These are phyloP conservation scores for Carex littledalei DNA, from an alignment of 176 grass and related monocot species.

Conservation along the genomic window DNA sequence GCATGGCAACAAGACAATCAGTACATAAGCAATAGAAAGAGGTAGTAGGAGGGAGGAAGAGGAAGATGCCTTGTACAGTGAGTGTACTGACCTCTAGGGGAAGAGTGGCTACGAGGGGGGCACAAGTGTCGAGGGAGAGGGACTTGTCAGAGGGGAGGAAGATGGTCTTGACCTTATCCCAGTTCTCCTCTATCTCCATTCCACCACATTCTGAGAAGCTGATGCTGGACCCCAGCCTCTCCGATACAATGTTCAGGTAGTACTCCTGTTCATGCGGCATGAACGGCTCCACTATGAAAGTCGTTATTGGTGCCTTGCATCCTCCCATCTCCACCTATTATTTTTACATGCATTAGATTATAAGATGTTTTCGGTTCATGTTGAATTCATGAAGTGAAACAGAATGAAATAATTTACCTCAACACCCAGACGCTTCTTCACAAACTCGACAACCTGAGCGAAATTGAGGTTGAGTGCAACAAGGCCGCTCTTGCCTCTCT, in stretches of 20 bases:
- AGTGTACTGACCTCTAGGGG: conserved; percentile 59
- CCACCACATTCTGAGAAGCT: conserved; percentile 94
- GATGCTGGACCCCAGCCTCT: conserved; percentile 78
- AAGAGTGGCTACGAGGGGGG: conserved; percentile 82
- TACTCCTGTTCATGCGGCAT: conserved; percentile 90
- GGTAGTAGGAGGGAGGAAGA: too few species aligned
- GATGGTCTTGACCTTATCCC: conserved; percentile 96
- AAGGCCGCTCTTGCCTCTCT: conserved; percentile 91
- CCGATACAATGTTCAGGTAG: conserved; percentile 78
- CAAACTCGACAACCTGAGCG: conserved; percentile 75
- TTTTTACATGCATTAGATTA: too few species aligned
- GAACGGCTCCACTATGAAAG: conserved; percentile 94
- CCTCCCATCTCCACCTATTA: conserved; percentile 87
- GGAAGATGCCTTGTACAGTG: too few species aligned
- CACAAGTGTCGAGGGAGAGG: conserved; percentile 63
- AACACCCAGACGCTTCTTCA: conserved; percentile 72
- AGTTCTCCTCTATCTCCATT: conserved; percentile 97
- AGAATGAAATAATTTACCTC: conserved; percentile 39
- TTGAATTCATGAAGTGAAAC: too few species aligned
- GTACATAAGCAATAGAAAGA: background rate
- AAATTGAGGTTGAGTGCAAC: conserved; percentile 93
- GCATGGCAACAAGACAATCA: background rate
- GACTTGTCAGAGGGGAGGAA: conserved; percentile 72
- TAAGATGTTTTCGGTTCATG: too few species aligned
- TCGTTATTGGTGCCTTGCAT: conserved; percentile 93